phyloP scores from a whole-genome alignment of 148 eudicot species.

The Salicornia ramosissima region DNA sequence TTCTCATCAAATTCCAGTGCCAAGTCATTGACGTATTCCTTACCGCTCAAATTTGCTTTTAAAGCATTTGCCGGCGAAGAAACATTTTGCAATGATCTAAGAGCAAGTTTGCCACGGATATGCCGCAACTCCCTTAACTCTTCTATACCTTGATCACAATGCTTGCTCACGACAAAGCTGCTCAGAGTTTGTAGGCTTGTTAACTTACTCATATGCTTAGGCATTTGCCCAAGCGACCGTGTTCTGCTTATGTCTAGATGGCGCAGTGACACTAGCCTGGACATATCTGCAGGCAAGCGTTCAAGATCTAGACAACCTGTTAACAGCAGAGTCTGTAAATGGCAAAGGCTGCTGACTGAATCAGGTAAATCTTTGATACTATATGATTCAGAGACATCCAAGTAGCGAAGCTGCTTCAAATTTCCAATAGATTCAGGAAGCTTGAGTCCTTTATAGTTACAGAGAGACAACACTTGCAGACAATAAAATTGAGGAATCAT shows the following conservation, averaged over 20 bases:
- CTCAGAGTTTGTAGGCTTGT: slow-evolving; percentile 9
- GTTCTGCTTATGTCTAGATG: slow-evolving; percentile 11
- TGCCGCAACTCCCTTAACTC: slow-evolving; percentile 6
- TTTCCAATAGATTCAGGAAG: slow-evolving; percentile 6
- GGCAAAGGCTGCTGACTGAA: slow-evolving; percentile 7
- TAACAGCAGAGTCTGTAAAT: slow-evolving; percentile 13
- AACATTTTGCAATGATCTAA: slow-evolving; percentile 13
- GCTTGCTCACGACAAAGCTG: slow-evolving; percentile 7
- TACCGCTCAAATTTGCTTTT: not conserved
- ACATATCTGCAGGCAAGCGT: not conserved
- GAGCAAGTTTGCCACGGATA: slow-evolving; percentile 1
- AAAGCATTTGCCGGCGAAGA: not conserved
- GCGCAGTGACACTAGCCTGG: not conserved
- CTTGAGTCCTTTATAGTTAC: not conserved
- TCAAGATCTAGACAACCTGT: not conserved
- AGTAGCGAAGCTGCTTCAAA: slow-evolving; percentile 12
- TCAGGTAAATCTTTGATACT: not conserved
- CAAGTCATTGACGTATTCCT: not conserved
- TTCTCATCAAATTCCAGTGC: not conserved
- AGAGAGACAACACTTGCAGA: slow-evolving; percentile 4
- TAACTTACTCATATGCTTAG: slow-evolving; percentile 7
- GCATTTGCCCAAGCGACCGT: not conserved
- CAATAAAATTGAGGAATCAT: not conserved
- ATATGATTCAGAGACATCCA: slow-evolving; percentile 4
- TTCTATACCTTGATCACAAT: not conserved